Conservation (phyloP, 805 yeast species). For the Candida sonorensis region DNA sequence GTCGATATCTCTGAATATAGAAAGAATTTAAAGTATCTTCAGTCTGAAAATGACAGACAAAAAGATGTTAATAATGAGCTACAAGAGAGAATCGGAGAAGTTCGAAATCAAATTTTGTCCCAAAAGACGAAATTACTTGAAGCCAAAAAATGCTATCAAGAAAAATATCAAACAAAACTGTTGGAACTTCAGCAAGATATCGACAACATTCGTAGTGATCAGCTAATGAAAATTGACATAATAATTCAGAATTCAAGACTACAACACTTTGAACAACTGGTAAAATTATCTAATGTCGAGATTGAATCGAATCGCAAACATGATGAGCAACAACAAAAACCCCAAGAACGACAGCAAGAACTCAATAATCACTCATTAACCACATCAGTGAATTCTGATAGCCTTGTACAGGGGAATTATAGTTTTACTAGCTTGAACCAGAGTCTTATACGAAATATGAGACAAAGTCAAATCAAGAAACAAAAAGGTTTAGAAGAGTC, state of each 20-base stretch:
- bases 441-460: slow-evolving; percentile 6
- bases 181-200: too few relatives aligned
- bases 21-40: slow-evolving; percentile 9
- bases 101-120: too few relatives aligned
- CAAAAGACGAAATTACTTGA: slow-evolving; percentile 1
- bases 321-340: too few relatives aligned
- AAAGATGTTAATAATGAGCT: slow-evolving; percentile 3
- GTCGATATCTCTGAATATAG: slow-evolving; percentile 20
- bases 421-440: slow-evolving; percentile 9
- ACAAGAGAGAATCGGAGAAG: too few relatives aligned
- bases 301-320: too few relatives aligned
- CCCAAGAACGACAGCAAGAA: neutral
- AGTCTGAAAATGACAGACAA: slow-evolving; percentile 6
- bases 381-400: too few relatives aligned
- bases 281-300: slow-evolving; percentile 6
- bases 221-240: slow-evolving; percentile 7
- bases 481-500: neutral
- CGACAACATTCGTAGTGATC: too few relatives aligned
- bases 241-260: slow-evolving; percentile 8
- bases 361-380: too few relatives aligned
- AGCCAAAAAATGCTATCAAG: too few relatives aligned
- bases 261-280: slow-evolving; percentile 13
- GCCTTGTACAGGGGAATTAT: too few relatives aligned
- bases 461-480: slow-evolving; percentile 1
- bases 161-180: too few relatives aligned